A percentile compares a stretch with the other conserved stretches of the same genome.
Conservation (phyloP, 495 filamentous ascomycete genomes). For the Xylaria cubensis region DNA sequence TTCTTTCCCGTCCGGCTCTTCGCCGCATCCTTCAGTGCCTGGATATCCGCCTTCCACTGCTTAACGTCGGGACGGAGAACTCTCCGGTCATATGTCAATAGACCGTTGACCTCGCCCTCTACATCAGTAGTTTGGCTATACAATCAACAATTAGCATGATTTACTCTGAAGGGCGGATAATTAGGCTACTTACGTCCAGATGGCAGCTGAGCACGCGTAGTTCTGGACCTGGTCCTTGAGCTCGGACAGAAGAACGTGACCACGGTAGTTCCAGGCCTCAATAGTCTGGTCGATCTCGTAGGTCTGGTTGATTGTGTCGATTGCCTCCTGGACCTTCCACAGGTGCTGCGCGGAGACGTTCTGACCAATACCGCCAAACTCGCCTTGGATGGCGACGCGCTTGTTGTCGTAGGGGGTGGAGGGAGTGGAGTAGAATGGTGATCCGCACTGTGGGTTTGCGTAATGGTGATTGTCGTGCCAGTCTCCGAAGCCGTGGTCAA, state of each 20-base stretch:
- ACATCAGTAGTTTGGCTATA: conserved; percentile 77
- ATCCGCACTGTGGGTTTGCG: conserved; percentile 72
- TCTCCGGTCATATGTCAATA: conserved; percentile 69
- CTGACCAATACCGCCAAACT: conserved; percentile 70
- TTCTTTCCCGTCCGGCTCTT: conserved; percentile 31
- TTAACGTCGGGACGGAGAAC: conserved; percentile 59
- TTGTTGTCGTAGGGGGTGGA: conserved; percentile 63
- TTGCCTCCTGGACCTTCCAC: conserved; percentile 65
- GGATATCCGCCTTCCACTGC: conserved; percentile 67
- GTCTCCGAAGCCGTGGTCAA: conserved; percentile 40
- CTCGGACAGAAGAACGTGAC: conserved; percentile 57
- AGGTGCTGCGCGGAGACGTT: conserved; percentile 62
- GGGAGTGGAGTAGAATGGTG: conserved; percentile 63
- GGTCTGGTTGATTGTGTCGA: conserved; percentile 66
- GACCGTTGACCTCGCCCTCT: conserved; percentile 75
- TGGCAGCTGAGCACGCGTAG: conserved; percentile 43
- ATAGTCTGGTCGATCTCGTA: conserved; percentile 66
- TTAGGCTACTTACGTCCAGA: conserved; percentile 38
- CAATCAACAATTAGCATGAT: conserved; percentile 31
- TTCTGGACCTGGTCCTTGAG: conserved; percentile 62
- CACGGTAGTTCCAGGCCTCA: conserved; percentile 71
- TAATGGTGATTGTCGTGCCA: conserved; percentile 73
- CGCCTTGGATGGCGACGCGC: conserved; percentile 71
- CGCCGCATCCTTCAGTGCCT: conserved; percentile 64
- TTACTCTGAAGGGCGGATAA: background rate